Conservation (phyloP, 2,329 filamentous ascomycete genomes). For the Talaromyces marneffei region DNA sequence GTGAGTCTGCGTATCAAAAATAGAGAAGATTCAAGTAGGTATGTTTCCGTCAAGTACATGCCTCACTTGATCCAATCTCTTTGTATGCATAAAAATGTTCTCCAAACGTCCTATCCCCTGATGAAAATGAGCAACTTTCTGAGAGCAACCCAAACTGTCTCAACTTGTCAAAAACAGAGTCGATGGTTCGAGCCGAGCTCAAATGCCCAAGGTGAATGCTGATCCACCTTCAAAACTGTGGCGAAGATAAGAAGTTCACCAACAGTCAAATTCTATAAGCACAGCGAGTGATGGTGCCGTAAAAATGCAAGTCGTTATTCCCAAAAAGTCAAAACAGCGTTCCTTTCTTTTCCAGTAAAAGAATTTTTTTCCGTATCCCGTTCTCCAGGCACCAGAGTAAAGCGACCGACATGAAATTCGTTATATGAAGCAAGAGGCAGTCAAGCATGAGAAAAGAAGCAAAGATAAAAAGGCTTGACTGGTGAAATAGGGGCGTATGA, state of each 20-base stretch:
- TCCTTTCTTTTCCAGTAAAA: constrained; percentile 27
- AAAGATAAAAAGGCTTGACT: constrained; percentile 21
- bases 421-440: constrained; percentile 23
- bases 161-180: background rate
- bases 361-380: constrained; percentile 23
- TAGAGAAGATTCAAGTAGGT: background rate
- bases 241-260: constrained; percentile 7
- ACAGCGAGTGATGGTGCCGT: constrained; percentile 30
- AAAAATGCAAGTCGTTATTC: constrained; percentile 12
- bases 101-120: background rate
- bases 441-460: constrained; percentile 13
- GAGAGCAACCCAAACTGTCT: background rate
- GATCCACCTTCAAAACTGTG: background rate
- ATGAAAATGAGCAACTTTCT: background rate
- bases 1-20: background rate
- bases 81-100: background rate
- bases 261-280: constrained; percentile 23
- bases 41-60: constrained; percentile 5
- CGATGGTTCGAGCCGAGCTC: background rate
- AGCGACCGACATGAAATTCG: constrained; percentile 36
- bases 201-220: background rate
- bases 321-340: constrained; percentile 2
- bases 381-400: constrained; percentile 32
- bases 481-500: constrained; percentile 28
- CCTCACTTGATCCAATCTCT: background rate